These are phyloP conservation scores for Phialophora tarda DNA, from an alignment of 2,329 filamentous ascomycete species.

Conservation along the genomic window DNA sequence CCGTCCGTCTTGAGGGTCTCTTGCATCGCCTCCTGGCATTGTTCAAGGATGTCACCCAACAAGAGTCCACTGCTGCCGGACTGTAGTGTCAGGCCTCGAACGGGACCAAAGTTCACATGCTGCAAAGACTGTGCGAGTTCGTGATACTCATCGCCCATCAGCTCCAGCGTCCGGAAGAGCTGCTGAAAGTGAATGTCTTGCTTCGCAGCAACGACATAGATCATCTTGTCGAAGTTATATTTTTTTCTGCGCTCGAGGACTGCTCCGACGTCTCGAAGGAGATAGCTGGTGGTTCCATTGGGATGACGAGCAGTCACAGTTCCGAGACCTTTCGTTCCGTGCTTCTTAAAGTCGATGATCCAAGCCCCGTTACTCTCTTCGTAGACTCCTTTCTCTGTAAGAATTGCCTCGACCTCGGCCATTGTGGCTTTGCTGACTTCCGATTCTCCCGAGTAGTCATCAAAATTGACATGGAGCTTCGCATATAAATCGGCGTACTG, in stretches of 20 bases:
- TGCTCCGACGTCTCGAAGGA: slow-evolving; percentile 79
- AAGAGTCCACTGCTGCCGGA: not conserved
- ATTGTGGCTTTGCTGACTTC: slow-evolving; percentile 72
- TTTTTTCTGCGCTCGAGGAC: slow-evolving; percentile 68
- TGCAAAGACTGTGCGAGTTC: not conserved
- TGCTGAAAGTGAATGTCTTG: slow-evolving; percentile 76
- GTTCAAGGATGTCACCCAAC: slow-evolving; percentile 1
- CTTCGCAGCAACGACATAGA: slow-evolving; percentile 75
- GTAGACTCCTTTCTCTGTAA: slow-evolving; percentile 69
- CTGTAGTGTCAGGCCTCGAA: slow-evolving; percentile 3
- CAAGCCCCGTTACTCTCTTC: slow-evolving; percentile 74
- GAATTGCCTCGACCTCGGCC: slow-evolving; percentile 64
- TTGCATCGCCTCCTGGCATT: slow-evolving; percentile 1
- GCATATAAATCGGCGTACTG: slow-evolving; percentile 72
- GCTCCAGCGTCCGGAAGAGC: slow-evolving; percentile 46
- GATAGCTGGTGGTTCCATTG: slow-evolving; percentile 76
- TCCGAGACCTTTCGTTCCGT: slow-evolving; percentile 71
- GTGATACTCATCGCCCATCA: slow-evolving; percentile 5
- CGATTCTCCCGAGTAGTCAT: slow-evolving; percentile 72
- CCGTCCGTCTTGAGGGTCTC: slow-evolving; percentile 1
- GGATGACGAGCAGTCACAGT: slow-evolving; percentile 74
- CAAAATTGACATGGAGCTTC: slow-evolving; percentile 72
- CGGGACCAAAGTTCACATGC: not conserved
- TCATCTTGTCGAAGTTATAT: slow-evolving; percentile 75
- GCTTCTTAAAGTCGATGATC: slow-evolving; percentile 73